A percentile compares a stretch with the other conserved stretches of the same genome.
Conservation (phyloP, 2,329 filamentous ascomycete species). For the Aspergillus udagawae region DNA sequence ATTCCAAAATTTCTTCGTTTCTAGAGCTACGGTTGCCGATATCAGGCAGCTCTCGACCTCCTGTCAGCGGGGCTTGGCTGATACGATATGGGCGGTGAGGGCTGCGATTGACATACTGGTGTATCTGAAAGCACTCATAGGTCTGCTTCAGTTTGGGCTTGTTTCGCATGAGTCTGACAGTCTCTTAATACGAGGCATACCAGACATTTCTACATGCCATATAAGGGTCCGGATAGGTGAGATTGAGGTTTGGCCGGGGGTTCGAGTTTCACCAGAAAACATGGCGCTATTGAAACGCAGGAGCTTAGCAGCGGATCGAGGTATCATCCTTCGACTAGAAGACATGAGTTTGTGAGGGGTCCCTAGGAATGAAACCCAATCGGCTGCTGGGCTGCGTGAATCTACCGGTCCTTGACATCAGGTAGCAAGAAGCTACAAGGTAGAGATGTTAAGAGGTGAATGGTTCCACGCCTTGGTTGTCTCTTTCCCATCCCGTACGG, state of each 20-base stretch:
- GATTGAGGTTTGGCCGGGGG: too few species aligned
- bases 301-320: neutral
- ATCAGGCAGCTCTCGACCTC: neutral
- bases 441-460: neutral
- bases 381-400: neutral
- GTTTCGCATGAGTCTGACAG: neutral
- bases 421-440: neutral
- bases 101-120: neutral
- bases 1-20: neutral
- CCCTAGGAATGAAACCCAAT: neutral
- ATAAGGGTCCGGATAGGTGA: neutral
- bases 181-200: neutral
- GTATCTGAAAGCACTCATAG: neutral
- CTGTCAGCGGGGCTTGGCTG: neutral
- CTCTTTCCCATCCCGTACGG: neutral
- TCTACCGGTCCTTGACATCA: neutral
- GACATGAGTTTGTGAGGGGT: neutral
- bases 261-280: neutral
- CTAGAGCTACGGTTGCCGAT: neutral
- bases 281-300: neutral
- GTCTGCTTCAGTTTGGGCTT: neutral
- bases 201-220: neutral
- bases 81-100: neutral
- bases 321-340: neutral
- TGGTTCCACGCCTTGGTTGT: neutral